Evolutionary conservation across 371 early-diverging fungal genomes (phyloP).

Genomic region (Apophysomyces variabilis): DNA sequence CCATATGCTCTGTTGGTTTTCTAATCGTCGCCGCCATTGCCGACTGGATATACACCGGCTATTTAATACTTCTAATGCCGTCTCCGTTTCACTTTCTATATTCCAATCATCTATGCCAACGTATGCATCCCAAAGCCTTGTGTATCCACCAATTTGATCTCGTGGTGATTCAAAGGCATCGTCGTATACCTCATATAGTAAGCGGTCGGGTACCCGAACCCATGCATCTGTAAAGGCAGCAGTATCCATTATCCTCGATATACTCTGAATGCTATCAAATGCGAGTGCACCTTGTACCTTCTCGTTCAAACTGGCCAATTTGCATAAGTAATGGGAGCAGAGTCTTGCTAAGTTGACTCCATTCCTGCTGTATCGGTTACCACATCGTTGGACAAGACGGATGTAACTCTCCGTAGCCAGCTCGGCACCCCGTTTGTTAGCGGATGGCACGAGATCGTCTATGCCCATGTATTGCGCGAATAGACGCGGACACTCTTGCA

Average conservation of each 20-base stretch:
- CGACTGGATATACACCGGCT: not conserved
- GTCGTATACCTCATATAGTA: constrained; percentile 5
- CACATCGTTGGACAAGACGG: not conserved
- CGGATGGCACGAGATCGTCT: constrained; percentile 4
- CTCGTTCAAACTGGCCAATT: not conserved
- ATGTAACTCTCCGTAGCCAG: not conserved
- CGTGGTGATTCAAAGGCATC: not conserved
- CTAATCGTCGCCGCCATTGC: constrained; percentile 5
- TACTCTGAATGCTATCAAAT: not conserved
- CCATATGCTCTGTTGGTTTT: not conserved
- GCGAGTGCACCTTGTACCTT: constrained; percentile 4
- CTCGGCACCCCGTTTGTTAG: constrained; percentile 4
- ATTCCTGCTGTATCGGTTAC: not conserved
- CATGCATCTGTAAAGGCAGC: constrained; percentile 4
- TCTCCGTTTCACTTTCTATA: not conserved
- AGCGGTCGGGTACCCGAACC: not conserved
- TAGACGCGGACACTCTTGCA: not conserved
- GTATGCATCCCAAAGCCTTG: constrained; percentile 4
- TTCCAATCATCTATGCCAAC: not conserved
- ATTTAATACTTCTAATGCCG: not conserved
- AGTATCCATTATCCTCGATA: not conserved
- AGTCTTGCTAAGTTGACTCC: not conserved
- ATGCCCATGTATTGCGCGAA: constrained; percentile 17
- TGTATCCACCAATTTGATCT: constrained; percentile 5
- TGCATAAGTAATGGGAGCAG: not conserved